Evolutionary conservation across 2,329 filamentous ascomycete species (phyloP).

Genomic region (Zasmidium angulare): DNA sequence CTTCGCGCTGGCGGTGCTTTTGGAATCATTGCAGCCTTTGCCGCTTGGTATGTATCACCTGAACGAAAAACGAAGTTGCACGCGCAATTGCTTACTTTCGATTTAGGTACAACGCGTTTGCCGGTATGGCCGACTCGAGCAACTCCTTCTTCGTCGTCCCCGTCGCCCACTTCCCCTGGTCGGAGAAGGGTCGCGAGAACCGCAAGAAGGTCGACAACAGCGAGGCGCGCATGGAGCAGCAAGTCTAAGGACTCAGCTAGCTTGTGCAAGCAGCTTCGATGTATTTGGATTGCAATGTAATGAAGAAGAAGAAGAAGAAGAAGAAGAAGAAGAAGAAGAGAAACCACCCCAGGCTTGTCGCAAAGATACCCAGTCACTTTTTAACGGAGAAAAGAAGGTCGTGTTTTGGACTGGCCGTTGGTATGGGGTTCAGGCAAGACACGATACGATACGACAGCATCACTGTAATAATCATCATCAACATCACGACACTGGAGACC

Average conservation of each 20-base stretch:
- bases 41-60: constrained; percentile 46
- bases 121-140: constrained; percentile 55
- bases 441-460: too few relatives aligned
- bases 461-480: too few relatives aligned
- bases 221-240: constrained; percentile 33
- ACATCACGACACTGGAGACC: too few relatives aligned
- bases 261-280: too few relatives aligned
- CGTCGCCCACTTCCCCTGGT: constrained; percentile 90
- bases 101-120: constrained; percentile 50
- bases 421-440: too few relatives aligned
- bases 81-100: not conserved
- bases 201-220: constrained; percentile 51
- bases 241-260: constrained; percentile 11
- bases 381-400: too few relatives aligned
- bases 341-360: too few relatives aligned
- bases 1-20: constrained; percentile 56
- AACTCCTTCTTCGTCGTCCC: constrained; percentile 87
- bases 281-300: too few relatives aligned
- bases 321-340: too few relatives aligned
- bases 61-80: not conserved
- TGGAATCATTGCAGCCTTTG: constrained; percentile 53
- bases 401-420: too few relatives aligned
- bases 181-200: constrained; percentile 67
- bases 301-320: too few relatives aligned
- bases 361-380: too few relatives aligned